Percentiles rank a stretch among this genome's conserved stretches.
Conservation (phyloP, 192 early-diverging fungal genomes). For the Gonapodya prolifera region DNA sequence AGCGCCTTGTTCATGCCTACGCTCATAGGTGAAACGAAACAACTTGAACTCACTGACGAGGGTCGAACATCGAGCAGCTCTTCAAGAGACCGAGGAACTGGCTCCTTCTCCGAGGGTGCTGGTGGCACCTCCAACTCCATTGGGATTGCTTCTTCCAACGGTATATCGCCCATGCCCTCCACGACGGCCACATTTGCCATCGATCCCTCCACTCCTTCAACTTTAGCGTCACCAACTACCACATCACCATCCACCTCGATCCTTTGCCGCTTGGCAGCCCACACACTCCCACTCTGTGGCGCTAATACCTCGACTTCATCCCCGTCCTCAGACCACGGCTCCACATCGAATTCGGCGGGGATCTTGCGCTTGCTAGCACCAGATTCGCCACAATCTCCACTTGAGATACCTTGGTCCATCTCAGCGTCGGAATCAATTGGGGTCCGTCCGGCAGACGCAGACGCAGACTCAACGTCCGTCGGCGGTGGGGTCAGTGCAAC, state of each 20-base stretch:
- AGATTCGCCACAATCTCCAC: background rate
- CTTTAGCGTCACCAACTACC: background rate
- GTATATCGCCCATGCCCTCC: background rate
- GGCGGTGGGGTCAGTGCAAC: background rate
- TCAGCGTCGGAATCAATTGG: background rate
- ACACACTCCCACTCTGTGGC: background rate
- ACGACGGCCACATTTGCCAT: background rate
- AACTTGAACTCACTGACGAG: background rate
- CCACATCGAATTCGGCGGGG: background rate
- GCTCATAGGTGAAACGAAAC: background rate
- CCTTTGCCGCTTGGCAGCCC: background rate
- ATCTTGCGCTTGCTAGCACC: background rate
- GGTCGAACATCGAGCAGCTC: background rate
- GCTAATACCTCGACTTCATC: conserved; percentile 25
- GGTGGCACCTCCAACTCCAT: background rate
- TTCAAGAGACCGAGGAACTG: background rate
- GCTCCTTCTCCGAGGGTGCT: background rate
- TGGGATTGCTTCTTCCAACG: background rate
- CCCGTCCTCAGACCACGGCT: conserved; percentile 17
- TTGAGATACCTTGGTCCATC: background rate
- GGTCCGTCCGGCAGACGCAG: background rate
- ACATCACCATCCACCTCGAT: background rate
- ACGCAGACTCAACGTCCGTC: background rate
- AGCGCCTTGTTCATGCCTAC: background rate
- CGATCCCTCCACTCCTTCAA: background rate